Base-by-base conservation (phyloP, 1,284 basidiomycete genomes). In the Xanthoconium separans region DNA sequence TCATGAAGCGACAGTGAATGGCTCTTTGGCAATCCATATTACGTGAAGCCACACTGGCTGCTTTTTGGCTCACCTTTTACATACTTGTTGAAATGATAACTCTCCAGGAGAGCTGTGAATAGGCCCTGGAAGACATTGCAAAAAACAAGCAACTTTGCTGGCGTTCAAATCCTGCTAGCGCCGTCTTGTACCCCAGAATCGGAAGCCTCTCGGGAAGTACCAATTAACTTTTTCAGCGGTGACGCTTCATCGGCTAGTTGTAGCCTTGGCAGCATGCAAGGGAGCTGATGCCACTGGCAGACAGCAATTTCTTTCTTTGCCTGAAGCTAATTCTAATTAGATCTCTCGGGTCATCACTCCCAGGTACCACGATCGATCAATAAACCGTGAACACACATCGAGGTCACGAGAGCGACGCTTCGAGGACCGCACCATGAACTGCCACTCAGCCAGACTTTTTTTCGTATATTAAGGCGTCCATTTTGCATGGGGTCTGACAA, bases 371-470 rank as follows among this genome's bases (percentile, higher is more conserved):
- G 68, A 76, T 76, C 74, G 66, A 74, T 76, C 69, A 70, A 74
- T 73, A 64, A 44, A 44, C 74, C 77, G 74, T 76, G 72, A 64
- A 72, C 69, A 36, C 47, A 68, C 73, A 70, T 72, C 70, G 70
- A 70, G 73, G 78, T 80, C 78, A 80, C 78, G 77, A 70, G 77
- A 65, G 66, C 68, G 6, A 27, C 27, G 27, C 27, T 27, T 27
- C 27, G 44, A 46, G 47, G 13, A 41, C 59, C 53, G 41, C 53
- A 47, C 46, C 44, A 47, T 53, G 50, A 53, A 44, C 47, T 12
- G 15, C 40, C 40, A 18, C 31, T 39, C 52, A 34, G 30, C 18
- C 44, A 20, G 47, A 33, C 27, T 27, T 49, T 48, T 51, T 16
- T 30, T 12, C 52, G 55, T 73, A 69, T 70, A 73, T 72, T 55